Conservation (phyloP, 1,284 basidiomycete genomes). For the Puccinia triticina region DNA sequence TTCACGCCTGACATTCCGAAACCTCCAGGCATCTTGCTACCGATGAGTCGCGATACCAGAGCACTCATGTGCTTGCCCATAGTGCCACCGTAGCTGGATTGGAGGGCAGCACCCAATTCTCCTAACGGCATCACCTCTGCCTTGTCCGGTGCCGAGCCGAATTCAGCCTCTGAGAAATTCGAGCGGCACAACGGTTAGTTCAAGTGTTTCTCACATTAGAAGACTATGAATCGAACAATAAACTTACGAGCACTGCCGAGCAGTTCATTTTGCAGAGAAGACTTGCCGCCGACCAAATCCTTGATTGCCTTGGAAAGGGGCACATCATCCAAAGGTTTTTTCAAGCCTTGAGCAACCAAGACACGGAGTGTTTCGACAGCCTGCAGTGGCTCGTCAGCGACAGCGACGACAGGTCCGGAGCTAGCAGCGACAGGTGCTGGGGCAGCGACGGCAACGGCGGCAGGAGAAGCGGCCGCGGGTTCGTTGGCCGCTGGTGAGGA, state of each 20-base stretch:
- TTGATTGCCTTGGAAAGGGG: slow-evolving; percentile 95
- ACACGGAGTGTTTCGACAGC: slow-evolving; percentile 84
- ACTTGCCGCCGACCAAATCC: slow-evolving; percentile 97
- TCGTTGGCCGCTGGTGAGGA: slow-evolving; percentile 56
- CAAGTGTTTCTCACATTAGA: background rate
- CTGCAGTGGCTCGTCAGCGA: slow-evolving; percentile 89
- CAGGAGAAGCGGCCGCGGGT: slow-evolving; percentile 59
- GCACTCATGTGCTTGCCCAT: slow-evolving; percentile 95
- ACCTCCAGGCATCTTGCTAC: slow-evolving; percentile 96
- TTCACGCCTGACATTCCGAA: slow-evolving; percentile 96
- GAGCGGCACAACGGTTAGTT: background rate
- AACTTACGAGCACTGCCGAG: slow-evolving; percentile 65
- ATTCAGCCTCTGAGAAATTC: slow-evolving; percentile 58
- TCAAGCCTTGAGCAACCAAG: slow-evolving; percentile 95
- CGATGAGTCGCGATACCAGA: slow-evolving; percentile 85
- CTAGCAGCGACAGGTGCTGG: slow-evolving; percentile 60
- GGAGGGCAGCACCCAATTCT: slow-evolving; percentile 85
- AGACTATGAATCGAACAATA: slow-evolving; percentile 66
- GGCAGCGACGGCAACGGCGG: slow-evolving; percentile 59
- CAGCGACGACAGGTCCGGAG: slow-evolving; percentile 68
- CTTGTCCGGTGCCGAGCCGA: slow-evolving; percentile 87
- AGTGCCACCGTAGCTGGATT: slow-evolving; percentile 76
- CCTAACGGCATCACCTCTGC: slow-evolving; percentile 94
- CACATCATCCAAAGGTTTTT: slow-evolving; percentile 87
- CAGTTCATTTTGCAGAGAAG: slow-evolving; percentile 95